Percentiles rank a stretch among this genome's conserved stretches.
Evolutionary conservation across 2,329 filamentous ascomycete genomes (phyloP).

Genomic region (Epichloe bromicola): DNA sequence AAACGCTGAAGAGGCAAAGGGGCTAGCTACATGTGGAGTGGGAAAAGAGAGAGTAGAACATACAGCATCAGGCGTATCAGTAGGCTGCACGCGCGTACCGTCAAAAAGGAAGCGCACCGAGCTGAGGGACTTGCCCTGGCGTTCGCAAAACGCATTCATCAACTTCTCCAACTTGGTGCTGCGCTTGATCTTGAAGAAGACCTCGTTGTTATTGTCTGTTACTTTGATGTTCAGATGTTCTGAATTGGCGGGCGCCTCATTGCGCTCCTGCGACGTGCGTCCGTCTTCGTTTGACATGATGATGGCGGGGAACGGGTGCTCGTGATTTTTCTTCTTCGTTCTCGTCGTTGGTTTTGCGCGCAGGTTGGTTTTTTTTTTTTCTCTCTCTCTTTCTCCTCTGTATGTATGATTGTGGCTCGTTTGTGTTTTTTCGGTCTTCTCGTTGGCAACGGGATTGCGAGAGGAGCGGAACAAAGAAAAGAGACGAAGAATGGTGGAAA

Average conservation of each 20-base stretch:
- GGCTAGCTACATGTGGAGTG: not conserved
- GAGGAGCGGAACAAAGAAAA: too few relatives aligned
- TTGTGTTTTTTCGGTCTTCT: not conserved
- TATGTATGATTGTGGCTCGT: not conserved
- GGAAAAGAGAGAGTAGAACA: constrained; percentile 26
- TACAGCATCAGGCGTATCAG: constrained; percentile 86
- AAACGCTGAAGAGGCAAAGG: not conserved
- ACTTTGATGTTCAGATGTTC: constrained; percentile 99
- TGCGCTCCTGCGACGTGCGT: constrained; percentile 33
- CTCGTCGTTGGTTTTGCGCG: not conserved
- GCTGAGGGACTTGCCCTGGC: constrained; percentile 74
- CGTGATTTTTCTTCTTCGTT: not conserved
- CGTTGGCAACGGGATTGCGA: not conserved
- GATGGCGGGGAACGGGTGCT: not conserved
- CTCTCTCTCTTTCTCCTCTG: not conserved
- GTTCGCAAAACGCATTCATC: constrained; percentile 95
- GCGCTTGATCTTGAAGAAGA: constrained; percentile 99
- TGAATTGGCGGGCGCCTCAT: constrained; percentile 32
- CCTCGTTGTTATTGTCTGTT: constrained; percentile 97
- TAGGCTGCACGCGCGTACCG: constrained; percentile 78
- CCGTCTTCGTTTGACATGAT: constrained; percentile 34
- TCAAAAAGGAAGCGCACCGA: constrained; percentile 94
- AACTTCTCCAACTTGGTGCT: constrained; percentile 92
- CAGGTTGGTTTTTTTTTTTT: not conserved
- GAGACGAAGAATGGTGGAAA: too few relatives aligned